These are phyloP conservation scores for Aspergillus sp. DNA, from an alignment of 2,329 filamentous ascomycete genomes.

Conservation along the genomic window DNA sequence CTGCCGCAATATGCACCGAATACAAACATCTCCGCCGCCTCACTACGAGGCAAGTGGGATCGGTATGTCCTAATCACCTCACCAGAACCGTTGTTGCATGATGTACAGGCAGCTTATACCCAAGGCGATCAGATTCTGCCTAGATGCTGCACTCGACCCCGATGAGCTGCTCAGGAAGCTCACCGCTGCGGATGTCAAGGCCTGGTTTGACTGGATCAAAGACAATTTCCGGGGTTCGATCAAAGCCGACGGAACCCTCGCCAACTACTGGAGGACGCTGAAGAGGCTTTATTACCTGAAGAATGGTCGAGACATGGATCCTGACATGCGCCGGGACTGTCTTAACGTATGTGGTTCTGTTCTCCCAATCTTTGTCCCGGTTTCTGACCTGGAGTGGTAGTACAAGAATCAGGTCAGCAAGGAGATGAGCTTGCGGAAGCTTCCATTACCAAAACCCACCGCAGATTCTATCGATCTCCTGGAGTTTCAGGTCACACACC, in stretches of 20 bases:
- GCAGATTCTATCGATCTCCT: neutral
- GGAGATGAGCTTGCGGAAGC: constrained; percentile 1
- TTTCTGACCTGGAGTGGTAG: neutral
- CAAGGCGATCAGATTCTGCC: constrained; percentile 14
- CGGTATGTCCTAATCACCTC: no score
- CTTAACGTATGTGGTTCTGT: constrained; percentile 5
- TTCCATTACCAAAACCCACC: constrained; percentile 2
- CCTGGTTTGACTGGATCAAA: constrained; percentile 21
- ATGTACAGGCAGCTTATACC: neutral
- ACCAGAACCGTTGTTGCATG: no score
- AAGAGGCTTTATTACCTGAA: constrained; percentile 21
- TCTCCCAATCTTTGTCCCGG: neutral
- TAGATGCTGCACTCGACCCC: constrained; percentile 9
- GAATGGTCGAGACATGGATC: constrained; percentile 6
- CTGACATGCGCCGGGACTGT: constrained; percentile 4
- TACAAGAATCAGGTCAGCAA: constrained; percentile 2
- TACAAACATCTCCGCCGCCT: constrained; percentile 18
- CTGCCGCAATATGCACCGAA: constrained; percentile 13
- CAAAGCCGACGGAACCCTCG: constrained; percentile 14
- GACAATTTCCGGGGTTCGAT: constrained; percentile 16
- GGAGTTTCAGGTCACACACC: constrained; percentile 1
- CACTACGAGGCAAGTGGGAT: constrained; percentile 16
- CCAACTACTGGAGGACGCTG: constrained; percentile 19
- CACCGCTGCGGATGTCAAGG: constrained; percentile 14
- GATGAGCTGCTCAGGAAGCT: constrained; percentile 14